Conservation (phyloP, 441 rosid species). For the Metrosideros polymorpha region DNA sequence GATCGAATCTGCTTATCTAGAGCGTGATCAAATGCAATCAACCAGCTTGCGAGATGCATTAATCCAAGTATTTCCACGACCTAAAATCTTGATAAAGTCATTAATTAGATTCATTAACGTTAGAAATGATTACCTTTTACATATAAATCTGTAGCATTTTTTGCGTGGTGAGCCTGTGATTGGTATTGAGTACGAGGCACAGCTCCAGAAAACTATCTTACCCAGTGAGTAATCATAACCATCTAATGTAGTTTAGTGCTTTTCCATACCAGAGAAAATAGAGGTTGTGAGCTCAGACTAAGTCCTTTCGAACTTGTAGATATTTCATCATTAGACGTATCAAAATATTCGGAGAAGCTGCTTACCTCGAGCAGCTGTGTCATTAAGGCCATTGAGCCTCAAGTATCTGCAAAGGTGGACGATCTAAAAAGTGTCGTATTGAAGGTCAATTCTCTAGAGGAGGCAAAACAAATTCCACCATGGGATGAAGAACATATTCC, state of each 20-base stretch:
- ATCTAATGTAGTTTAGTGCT: background rate
- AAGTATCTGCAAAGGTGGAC: constrained; percentile 56
- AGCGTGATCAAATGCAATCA: constrained; percentile 92
- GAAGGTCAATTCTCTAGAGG: constrained; percentile 52
- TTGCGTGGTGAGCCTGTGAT: constrained; percentile 85
- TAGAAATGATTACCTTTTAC: background rate
- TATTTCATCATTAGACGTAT: constrained; percentile 69
- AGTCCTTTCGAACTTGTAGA: constrained; percentile 29
- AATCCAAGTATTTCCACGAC: constrained; percentile 48
- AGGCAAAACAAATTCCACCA: constrained; percentile 48
- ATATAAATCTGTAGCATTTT: constrained; percentile 63
- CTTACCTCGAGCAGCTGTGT: constrained; percentile 70
- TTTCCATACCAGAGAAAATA: background rate
- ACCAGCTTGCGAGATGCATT: constrained; percentile 82
- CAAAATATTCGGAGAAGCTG: constrained; percentile 70
- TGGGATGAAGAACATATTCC: constrained; percentile 94
- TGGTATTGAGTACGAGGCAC: constrained; percentile 91
- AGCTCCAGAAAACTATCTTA: constrained; percentile 79
- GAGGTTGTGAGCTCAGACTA: background rate
- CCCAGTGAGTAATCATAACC: constrained; percentile 61
- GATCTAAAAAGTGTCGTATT: constrained; percentile 43
- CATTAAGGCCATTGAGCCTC: constrained; percentile 83
- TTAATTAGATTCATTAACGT: background rate
- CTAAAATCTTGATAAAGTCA: background rate
- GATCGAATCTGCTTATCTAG: constrained; percentile 93